Base-by-base conservation (phyloP, 805 yeast genomes). In the Cyberlindnera maclurae region DNA sequence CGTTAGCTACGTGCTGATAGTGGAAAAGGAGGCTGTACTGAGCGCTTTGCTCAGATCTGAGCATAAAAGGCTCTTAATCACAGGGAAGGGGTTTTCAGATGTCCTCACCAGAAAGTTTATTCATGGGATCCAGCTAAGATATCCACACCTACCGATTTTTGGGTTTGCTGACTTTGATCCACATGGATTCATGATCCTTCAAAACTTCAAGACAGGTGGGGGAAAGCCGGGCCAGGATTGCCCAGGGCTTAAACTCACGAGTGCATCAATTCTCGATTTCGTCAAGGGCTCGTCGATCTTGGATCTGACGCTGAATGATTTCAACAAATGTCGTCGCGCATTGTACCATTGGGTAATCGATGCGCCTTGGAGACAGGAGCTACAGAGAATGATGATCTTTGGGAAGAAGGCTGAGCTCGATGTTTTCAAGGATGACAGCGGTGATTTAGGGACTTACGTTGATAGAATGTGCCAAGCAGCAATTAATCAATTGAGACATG, bases 41-140 rank as follows among this genome's bases (percentile, higher is more conserved):
- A 59, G 60, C 22, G 60, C 61, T 10, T 27, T 70, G 15, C 16
- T 34, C 11, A 30, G 39, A 10, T 48, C 54, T 16, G 39, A 42
- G 9, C 42, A 46, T 26, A 39, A 46, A 8, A 39, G 62, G 12
- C 43, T 74, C 2, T 15, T 75, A 1, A 55, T 82, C 8, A 79
- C 87, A 0, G 87, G 83, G 0, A 81, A 79, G 50, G 90, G 90
- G 0, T 79, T 68, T 46, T 86, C 89, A 0, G 89, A 82, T 55
- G 52, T 61, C 15, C 50, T 75, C 12, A 78, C 87, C 0, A 64
- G 66, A 38, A 40, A 45, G 11, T 76, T 79, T 46, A 49, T 75
- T 1, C 40, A 54, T 4, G 43, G 39, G 34, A 39, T 73, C 22
- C 33, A 55, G 11, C 18, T 37, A 31, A 24, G 18, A 5, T 29